Evolutionary conservation across 345 rosid species (phyloP).

Genomic region (Reutealis trisperma): DNA sequence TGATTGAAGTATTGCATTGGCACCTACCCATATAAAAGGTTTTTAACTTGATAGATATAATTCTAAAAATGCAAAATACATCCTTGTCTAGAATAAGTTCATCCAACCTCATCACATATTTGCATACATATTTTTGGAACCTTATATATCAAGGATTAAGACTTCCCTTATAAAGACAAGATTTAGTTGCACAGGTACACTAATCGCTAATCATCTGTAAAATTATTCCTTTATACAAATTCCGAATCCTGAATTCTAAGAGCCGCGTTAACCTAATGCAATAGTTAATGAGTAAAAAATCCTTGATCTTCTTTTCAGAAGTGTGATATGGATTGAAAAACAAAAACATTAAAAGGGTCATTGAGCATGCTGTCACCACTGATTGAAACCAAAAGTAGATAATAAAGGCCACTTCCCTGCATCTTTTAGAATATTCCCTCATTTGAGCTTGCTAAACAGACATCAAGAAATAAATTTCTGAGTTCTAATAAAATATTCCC

Average conservation of each 20-base stretch:
- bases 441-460: not conserved
- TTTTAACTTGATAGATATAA: not conserved
- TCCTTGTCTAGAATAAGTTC: not conserved
- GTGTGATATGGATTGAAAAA: not conserved
- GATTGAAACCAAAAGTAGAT: not conserved
- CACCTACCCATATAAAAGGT: not conserved
- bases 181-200: not conserved
- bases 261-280: not conserved
- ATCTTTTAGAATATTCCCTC: too few relatives aligned
- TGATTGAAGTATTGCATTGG: not conserved
- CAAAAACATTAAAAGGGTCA: too few relatives aligned
- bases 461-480: not conserved
- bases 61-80: not conserved
- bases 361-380: not conserved
- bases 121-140: not conserved
- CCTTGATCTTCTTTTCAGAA: not conserved
- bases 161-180: not conserved
- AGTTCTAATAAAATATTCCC: not conserved
- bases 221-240: too few relatives aligned
- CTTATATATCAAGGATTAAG: too few relatives aligned
- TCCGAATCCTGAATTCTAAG: not conserved
- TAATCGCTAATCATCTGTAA: not conserved
- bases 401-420: not conserved
- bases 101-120: conserved; percentile 7
- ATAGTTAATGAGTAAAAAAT: too few relatives aligned